Evolutionary conservation across 2,329 filamentous ascomycete genomes (phyloP).

Genomic region (Immersiporthe knoxdaviesiana): DNA sequence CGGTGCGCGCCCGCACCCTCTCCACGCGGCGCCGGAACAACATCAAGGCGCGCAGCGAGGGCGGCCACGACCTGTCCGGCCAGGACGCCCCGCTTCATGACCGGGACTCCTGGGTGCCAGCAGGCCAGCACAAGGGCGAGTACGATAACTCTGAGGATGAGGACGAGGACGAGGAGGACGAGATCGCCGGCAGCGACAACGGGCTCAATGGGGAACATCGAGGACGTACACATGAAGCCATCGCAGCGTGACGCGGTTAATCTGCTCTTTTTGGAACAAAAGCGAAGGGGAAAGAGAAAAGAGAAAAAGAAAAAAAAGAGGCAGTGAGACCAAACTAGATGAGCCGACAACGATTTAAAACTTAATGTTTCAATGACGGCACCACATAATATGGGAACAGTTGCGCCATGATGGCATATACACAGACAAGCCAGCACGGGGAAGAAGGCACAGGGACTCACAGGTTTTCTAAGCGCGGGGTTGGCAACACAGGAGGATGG

Average conservation of each 20-base stretch:
- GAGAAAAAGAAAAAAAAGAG: no score
- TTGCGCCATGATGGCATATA: neutral
- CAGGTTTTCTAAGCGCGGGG: neutral
- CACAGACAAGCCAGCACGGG: neutral
- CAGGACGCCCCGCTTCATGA: constrained; percentile 82
- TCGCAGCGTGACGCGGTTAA: constrained; percentile 48
- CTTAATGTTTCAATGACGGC: constrained; percentile 28
- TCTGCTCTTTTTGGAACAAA: no score
- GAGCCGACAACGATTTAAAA: constrained; percentile 17
- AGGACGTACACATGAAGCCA: constrained; percentile 57
- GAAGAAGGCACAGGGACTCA: neutral
- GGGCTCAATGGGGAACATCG: constrained; percentile 60
- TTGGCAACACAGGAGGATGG: constrained; percentile 1
- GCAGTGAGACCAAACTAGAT: neutral
- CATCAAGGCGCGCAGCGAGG: constrained; percentile 69
- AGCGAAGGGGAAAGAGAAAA: no score
- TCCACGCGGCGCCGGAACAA: constrained; percentile 82
- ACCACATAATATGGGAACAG: constrained; percentile 19
- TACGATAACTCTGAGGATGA: constrained; percentile 67
- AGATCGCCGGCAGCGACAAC: constrained; percentile 46
- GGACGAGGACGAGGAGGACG: constrained; percentile 60
- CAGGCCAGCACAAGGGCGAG: constrained; percentile 63
- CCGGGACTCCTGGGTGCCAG: constrained; percentile 83
- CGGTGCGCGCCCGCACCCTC: constrained; percentile 82
- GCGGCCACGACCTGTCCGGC: constrained; percentile 78